Evolutionary conservation across 305 asterid species (phyloP).

Genomic region (Solanum hybrid): DNA sequence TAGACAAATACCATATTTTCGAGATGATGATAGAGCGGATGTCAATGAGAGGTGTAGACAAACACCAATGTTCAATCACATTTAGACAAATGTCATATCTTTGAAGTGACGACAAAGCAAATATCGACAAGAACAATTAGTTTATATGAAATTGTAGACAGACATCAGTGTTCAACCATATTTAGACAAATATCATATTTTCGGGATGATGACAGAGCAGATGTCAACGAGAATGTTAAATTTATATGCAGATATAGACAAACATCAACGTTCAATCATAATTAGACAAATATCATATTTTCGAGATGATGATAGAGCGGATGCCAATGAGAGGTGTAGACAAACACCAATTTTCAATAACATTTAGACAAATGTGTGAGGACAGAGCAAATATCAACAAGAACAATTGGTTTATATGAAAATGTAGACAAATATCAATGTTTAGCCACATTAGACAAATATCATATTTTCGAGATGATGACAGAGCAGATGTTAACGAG

Average conservation of each 20-base stretch:
- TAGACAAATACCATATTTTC: not conserved
- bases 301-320: not conserved
- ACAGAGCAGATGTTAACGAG: not conserved
- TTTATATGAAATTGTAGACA: too few species aligned
- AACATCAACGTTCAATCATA: not conserved
- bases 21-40: not conserved
- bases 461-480: not conserved
- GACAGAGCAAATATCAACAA: too few species aligned
- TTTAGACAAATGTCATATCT: not conserved
- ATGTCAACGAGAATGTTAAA: accelerated
- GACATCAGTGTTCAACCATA: not conserved
- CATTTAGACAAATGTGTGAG: too few species aligned
- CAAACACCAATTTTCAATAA: too few species aligned
- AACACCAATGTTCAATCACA: not conserved
- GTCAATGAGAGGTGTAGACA: not conserved
- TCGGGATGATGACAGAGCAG: not conserved
- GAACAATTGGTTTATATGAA: too few species aligned
- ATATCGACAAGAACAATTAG: not conserved
- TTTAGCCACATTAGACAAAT: not conserved
- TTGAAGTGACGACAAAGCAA: not conserved
- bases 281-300: not conserved
- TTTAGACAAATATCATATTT: not conserved
- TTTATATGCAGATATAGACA: not conserved
- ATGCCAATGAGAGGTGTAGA: too few species aligned
- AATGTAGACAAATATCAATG: not conserved